These are phyloP conservation scores for Spathaspora sp. DNA, from an alignment of 805 yeast species.

Conservation along the genomic window DNA sequence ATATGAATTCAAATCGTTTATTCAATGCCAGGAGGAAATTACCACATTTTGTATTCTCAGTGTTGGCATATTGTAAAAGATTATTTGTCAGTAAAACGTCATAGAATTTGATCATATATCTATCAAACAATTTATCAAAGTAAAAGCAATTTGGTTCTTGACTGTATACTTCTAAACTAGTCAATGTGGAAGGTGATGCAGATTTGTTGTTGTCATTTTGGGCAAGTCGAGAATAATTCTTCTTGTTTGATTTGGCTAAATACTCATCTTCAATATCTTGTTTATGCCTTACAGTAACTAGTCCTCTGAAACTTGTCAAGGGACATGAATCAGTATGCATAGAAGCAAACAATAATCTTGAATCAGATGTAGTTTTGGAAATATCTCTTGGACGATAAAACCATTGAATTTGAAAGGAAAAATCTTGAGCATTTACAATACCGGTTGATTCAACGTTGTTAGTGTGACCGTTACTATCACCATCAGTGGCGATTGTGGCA, in stretches of 20 bases:
- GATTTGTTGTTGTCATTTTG: slow-evolving; percentile 2
- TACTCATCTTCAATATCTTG: slow-evolving; percentile 55
- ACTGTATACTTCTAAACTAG: slow-evolving; percentile 47
- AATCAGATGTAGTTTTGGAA: slow-evolving; percentile 59
- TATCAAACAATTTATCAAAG: slow-evolving; percentile 80
- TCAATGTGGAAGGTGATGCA: slow-evolving; percentile 9
- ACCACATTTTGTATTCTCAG: slow-evolving; percentile 48
- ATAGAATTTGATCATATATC: slow-evolving; percentile 79
- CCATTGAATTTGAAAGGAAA: slow-evolving; percentile 78
- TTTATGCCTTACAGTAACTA: slow-evolving; percentile 64
- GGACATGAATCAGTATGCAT: slow-evolving; percentile 87
- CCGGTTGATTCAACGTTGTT: not conserved
- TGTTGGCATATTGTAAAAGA: slow-evolving; percentile 31
- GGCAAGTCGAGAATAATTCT: not conserved
- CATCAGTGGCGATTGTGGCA: not conserved
- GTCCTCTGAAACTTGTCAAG: slow-evolving; percentile 68
- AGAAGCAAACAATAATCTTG: slow-evolving; percentile 77
- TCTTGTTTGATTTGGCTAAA: slow-evolving; percentile 5
- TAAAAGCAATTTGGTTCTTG: slow-evolving; percentile 69
- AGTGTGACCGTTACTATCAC: not conserved
- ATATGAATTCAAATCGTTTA: slow-evolving; percentile 68
- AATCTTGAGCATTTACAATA: slow-evolving; percentile 48
- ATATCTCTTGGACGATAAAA: slow-evolving; percentile 86
- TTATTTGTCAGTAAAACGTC: slow-evolving; percentile 65
- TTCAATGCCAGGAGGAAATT: slow-evolving; percentile 59